Base-by-base conservation (phyloP, 164 flowering plant species). In the Liquidambar formosana region DNA sequence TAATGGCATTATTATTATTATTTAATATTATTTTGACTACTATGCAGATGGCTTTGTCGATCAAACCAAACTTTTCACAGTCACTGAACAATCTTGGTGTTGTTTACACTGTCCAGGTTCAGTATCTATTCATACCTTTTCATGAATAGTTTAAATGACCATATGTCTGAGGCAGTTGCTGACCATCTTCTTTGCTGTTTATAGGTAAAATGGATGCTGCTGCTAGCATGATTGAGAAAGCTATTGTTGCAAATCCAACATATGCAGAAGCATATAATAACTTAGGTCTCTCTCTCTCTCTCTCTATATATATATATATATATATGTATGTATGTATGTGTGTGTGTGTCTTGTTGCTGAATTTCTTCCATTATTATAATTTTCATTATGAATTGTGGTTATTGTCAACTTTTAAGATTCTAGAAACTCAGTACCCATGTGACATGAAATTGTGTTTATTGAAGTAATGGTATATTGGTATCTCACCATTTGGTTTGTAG, bases 161-260 rank as follows among this genome's bases (percentile, higher is more conserved):
- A 8, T 57, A 11, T 66, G 43, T 61, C 33, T 65, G 16, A 47
- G 46, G 63, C 14, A 19, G 48, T 61, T 72, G 21, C 19, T 45
- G 27, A 68, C 18, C 49, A 28, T 18, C 61, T 41, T 68, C 33
- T 53, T 68, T 67, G 8, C 44, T 51, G 8, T 60, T 69, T 71
- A 25, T 78, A 96, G 99, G 98, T 63, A 96, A 96, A 82, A 92
- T 96, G 95, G 99, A 96, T 88, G 91, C 97, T 63, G 99, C 99
- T 62, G 96, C 97, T 54, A 85, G 86, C 82, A 93, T 93, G 98
- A 90, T 96, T 77, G 95, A 96, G 84, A 92, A 93, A 80, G 99
- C 98, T 61, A 96, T 96, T 64, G 73, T 84, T 73, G 98, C 99
- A 72, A 96, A 96, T 86, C 99, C 99, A 1, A 82, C 97, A 22